A percentile compares a stretch with the other conserved stretches of the same genome.
Conservation (phyloP, 495 filamentous ascomycete genomes). For the Cercophora samala region DNA sequence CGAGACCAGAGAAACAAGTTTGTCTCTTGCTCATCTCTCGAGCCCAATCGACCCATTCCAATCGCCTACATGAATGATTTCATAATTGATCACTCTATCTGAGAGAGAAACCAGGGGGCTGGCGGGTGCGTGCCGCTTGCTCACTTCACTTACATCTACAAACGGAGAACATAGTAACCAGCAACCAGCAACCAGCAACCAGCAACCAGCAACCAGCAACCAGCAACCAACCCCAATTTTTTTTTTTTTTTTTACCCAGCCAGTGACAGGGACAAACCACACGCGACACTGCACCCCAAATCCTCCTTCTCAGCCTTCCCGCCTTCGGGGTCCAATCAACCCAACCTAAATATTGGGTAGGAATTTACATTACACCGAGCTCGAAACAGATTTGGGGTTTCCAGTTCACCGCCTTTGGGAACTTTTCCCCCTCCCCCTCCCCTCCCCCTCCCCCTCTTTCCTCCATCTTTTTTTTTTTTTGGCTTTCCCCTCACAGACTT, state of each 20-base stretch:
- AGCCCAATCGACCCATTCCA: background rate
- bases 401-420: background rate
- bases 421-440: conserved; percentile 1
- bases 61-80: background rate
- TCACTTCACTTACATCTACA: background rate
- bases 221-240: too few relatives aligned
- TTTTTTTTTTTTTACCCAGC: background rate
- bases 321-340: background rate
- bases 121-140: background rate
- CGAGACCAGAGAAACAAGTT: background rate
- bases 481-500: background rate
- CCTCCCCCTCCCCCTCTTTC: too few relatives aligned
- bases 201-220: too few relatives aligned
- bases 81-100: background rate
- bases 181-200: too few relatives aligned
- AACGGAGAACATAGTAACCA: too few relatives aligned
- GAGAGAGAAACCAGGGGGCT: background rate
- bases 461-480: background rate
- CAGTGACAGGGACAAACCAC: background rate
- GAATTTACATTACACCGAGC: background rate
- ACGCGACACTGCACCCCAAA: background rate
- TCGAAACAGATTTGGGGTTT: background rate
- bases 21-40: background rate
- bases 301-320: background rate
- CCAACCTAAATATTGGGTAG: background rate